Evolutionary conservation across 108 stramenopile genomes (phyloP).

Genomic region (Stephanodiscus minutulus): DNA sequence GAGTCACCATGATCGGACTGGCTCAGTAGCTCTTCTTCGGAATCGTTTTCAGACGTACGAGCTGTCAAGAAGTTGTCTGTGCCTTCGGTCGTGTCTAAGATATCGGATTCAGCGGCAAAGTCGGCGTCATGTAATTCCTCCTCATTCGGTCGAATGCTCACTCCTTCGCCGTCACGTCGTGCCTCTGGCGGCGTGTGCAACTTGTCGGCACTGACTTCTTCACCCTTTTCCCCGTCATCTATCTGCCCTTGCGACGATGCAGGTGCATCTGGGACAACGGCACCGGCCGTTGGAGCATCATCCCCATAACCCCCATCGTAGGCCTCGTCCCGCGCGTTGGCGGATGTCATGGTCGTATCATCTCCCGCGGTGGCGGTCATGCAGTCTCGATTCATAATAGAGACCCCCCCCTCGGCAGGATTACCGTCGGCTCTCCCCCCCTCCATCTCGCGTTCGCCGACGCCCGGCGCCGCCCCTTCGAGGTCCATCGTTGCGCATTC

Average conservation of each 20-base stretch:
- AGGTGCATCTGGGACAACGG: constrained; percentile 17
- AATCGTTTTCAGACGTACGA: background rate
- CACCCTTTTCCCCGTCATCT: background rate
- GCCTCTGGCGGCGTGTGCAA: background rate
- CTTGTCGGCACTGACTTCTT: background rate
- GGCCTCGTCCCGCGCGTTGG: background rate
- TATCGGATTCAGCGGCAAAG: background rate
- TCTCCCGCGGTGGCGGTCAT: constrained; percentile 37
- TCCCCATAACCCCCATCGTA: background rate
- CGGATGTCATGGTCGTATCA: constrained; percentile 25
- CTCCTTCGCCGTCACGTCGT: background rate
- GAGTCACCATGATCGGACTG: constrained; percentile 2
- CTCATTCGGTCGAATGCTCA: background rate
- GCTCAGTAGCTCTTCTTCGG: constrained; percentile 18
- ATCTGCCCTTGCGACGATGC: background rate
- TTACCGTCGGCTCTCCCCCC: constrained; percentile 7
- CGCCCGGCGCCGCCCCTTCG: constrained; percentile 1
- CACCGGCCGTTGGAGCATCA: constrained; percentile 19
- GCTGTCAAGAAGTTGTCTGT: background rate
- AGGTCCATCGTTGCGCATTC: constrained; percentile 7
- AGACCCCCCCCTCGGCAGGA: constrained; percentile 32
- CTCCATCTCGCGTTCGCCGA: background rate
- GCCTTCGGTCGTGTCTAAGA: background rate
- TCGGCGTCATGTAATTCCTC: background rate
- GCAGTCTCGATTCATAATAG: constrained; percentile 38